Base-by-base conservation (phyloP, 2,329 filamentous ascomycete genomes). In the Paecilomyces formosus region DNA sequence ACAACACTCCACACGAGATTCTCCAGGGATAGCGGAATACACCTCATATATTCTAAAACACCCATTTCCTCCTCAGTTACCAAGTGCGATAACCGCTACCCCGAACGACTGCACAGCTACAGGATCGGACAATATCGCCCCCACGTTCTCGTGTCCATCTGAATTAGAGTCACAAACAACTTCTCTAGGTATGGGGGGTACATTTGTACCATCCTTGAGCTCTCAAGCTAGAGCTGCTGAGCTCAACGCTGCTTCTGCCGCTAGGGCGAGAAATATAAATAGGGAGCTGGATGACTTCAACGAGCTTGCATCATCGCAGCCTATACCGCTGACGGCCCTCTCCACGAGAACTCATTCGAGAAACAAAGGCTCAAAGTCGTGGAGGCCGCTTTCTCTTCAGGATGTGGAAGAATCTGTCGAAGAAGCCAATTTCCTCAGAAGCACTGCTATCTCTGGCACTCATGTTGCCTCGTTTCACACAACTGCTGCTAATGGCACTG, bases 261-360 rank as follows among this genome's bases (percentile, higher is more conserved):
- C 57, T 24, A 61, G 58, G 50, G 55, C 56, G 11, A 61, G 61
- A 26, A 52, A 33, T 35, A 57, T 54, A 9, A 55, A 53, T 12
- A 55, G 64, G 22, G 66, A 68, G 50, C 33, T 69, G 15, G 51
- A 60, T 55, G 61, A 60, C 52, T 50, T 64, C 22, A 64, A 64
- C 53, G 61, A 66, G 1, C 59, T 68, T 13, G 60, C 64, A 7
- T 68, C 66, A 4, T 68, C 67, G 28, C 63, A 63, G 15, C 65
- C 66, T 1, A 56, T 68, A n/a, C 62, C 64, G 52, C 53, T 68
- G 33, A 62, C 63, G 15, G 60, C 67, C 13, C 54, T 68, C 15
- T 61, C 60, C 49, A 61, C 33, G 12, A 65, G 58, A 54, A 56
- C 60, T 12, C 58, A 58, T 50, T 62, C 64, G 21, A 59, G 60